Conservation (phyloP, 2,329 filamentous ascomycete genomes). For the Fusarium sp. region DNA sequence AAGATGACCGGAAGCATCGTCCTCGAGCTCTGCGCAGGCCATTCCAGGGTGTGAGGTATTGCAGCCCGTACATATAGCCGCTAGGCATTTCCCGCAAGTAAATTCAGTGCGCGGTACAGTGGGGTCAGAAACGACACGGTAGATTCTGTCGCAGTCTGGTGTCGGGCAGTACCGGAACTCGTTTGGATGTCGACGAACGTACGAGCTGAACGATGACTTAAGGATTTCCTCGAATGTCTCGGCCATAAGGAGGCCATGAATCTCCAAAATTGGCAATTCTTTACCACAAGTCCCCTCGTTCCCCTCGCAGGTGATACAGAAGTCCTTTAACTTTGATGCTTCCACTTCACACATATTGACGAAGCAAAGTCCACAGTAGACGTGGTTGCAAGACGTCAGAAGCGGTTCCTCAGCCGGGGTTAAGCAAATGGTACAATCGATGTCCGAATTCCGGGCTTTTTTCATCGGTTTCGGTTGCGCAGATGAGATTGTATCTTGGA, state of each 20-base stretch:
- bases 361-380: constrained; percentile 62
- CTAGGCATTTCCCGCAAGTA: not conserved
- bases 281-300: not conserved
- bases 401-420: constrained; percentile 56
- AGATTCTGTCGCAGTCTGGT: not conserved
- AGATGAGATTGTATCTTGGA: not conserved
- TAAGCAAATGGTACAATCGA: constrained; percentile 56
- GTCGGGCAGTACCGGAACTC: constrained; percentile 4
- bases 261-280: not conserved
- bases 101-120: not conserved
- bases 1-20: not conserved
- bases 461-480: no score
- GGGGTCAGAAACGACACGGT: not conserved
- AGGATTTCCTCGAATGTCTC: not conserved
- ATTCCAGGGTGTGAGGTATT: not conserved
- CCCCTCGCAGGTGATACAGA: constrained; percentile 1
- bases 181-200: not conserved
- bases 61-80: not conserved
- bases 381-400: constrained; percentile 56
- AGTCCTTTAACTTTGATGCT: not conserved
- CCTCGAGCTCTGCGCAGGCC: not conserved
- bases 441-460: constrained; percentile 22
- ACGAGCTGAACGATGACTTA: not conserved
- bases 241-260: not conserved
- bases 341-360: constrained; percentile 35